phyloP scores from a whole-genome alignment of 495 filamentous ascomycete species.

The Choiromyces venosus region DNA sequence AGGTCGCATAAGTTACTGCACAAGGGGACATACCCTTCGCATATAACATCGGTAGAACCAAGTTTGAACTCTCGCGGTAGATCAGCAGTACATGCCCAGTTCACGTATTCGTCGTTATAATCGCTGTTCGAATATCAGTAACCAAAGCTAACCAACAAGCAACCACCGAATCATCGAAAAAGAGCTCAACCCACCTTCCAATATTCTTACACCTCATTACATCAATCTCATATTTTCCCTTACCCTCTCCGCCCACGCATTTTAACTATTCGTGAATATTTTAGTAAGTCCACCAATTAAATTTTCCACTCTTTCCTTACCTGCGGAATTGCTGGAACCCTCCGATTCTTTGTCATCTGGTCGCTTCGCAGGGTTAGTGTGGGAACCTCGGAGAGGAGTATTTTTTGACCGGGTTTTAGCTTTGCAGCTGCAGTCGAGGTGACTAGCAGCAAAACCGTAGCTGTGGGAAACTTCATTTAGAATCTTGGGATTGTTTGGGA shows the following conservation, averaged over 20 bases:
- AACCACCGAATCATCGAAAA: no score
- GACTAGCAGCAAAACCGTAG: conserved; percentile 30
- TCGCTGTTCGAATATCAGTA: conserved; percentile 40
- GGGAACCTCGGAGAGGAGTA: conserved; percentile 72
- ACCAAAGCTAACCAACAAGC: neutral
- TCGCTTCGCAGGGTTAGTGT: conserved; percentile 67
- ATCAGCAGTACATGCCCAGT: conserved; percentile 81
- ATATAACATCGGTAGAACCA: conserved; percentile 82
- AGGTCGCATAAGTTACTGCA: neutral
- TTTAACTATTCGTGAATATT: conserved; percentile 50
- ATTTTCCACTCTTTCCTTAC: conserved; percentile 28
- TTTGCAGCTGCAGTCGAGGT: conserved; percentile 32
- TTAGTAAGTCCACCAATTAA: neutral
- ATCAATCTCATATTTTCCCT: conserved; percentile 63
- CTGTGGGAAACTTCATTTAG: neutral
- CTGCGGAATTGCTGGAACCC: conserved; percentile 71
- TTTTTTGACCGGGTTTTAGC: conserved; percentile 53
- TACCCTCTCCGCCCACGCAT: conserved; percentile 64
- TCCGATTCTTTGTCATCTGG: conserved; percentile 63
- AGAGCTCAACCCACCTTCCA: conserved; percentile 47
- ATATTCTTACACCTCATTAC: conserved; percentile 83
- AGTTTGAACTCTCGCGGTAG: conserved; percentile 82
- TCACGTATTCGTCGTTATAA: conserved; percentile 65
- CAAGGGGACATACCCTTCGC: conserved; percentile 57
- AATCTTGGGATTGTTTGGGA: conserved; percentile 1